These are phyloP conservation scores for Coffea eugenioides DNA, from an alignment of 257 asterid genomes.

Conservation along the genomic window DNA sequence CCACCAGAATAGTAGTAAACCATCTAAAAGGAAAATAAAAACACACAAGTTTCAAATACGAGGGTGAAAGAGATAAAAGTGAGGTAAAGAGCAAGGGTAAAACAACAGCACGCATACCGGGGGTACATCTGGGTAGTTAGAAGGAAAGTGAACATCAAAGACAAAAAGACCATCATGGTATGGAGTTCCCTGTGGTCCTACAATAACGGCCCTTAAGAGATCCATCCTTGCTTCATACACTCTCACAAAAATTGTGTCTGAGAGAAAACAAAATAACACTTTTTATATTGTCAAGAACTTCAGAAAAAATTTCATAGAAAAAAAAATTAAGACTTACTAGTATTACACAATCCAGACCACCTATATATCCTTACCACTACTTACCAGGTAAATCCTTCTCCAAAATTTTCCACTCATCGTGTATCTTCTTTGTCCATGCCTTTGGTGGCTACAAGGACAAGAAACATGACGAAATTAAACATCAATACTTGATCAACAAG, in stretches of 20 bases:
- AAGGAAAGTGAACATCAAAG: slow-evolving; percentile 49
- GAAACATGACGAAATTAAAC: slow-evolving; percentile 7
- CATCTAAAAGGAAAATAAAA: slow-evolving; percentile 28
- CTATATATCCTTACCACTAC: slow-evolving; percentile 9
- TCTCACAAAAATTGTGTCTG: slow-evolving; percentile 52
- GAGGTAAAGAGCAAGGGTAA: not conserved
- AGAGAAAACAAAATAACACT: not conserved
- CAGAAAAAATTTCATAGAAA: too few relatives aligned
- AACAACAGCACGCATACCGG: slow-evolving; percentile 35
- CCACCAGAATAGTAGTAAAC: slow-evolving; percentile 58
- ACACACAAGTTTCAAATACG: not conserved
- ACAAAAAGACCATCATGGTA: slow-evolving; percentile 62
- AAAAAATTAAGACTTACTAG: not conserved
- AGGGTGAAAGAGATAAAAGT: not conserved
- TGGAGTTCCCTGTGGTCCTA: slow-evolving; percentile 63
- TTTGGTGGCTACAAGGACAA: slow-evolving; percentile 41
- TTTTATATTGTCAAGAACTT: too few relatives aligned
- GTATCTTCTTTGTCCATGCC: slow-evolving; percentile 56
- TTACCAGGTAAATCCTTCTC: slow-evolving; percentile 58
- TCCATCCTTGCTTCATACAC: slow-evolving; percentile 59
- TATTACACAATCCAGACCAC: not conserved
- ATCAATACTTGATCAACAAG: not conserved
- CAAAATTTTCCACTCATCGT: slow-evolving; percentile 60
- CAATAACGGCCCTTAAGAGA: slow-evolving; percentile 54
- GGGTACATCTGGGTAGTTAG: slow-evolving; percentile 42